A percentile compares a stretch with the other conserved stretches of the same genome.
These are phyloP conservation scores for maize (Zea mays) DNA, from an alignment of 176 grass and related monocot genomes.

Conservation along the genomic window Zm-B73-REFERENCE-NAM-5.0 NC_050100.1:188176001-188176500, in stretches of 20 bases:
- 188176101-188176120: constrained; percentile 28
- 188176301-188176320: constrained; percentile 10
- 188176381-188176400: constrained; percentile 25
- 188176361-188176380: constrained; percentile 43
- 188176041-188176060: constrained; percentile 1
- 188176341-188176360: constrained; percentile 27
- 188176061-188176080: constrained; percentile 27
- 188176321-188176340: constrained; percentile 22
- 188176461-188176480: constrained; percentile 9
- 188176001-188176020: constrained; percentile 23
- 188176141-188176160: constrained; percentile 31
- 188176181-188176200: constrained; percentile 10
- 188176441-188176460: constrained; percentile 30
- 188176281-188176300: constrained; percentile 32
- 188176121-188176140: constrained; percentile 34
- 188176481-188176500: constrained; percentile 35
- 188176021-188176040: neutral
- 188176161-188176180: constrained; percentile 21
- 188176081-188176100: constrained; percentile 26
- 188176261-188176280: constrained; percentile 15
- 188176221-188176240: constrained; percentile 14
- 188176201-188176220: constrained; percentile 16
- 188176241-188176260: constrained; percentile 5
- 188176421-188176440: constrained; percentile 27
- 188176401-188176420: constrained; percentile 35